A percentile compares a stretch with the other conserved stretches of the same genome.
Evolutionary conservation across 805 yeast genomes (phyloP).

Genomic region (Saturnispora sekii): DNA sequence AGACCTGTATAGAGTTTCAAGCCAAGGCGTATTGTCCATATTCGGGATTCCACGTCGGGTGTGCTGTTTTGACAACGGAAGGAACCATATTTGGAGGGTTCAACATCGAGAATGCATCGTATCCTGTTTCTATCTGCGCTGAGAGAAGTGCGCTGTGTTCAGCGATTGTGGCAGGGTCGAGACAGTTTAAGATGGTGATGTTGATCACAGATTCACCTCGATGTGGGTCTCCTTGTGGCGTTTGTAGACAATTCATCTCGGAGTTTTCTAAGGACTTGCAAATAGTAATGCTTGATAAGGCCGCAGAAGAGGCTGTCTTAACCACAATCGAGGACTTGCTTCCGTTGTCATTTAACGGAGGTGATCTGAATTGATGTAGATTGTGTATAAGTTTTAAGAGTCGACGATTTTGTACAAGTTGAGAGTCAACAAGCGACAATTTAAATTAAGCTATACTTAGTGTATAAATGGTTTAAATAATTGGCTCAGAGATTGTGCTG

Average conservation of each 20-base stretch:
- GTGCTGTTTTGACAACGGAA: constrained; percentile 47
- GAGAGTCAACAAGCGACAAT: too few relatives aligned
- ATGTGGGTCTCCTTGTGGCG: constrained; percentile 83
- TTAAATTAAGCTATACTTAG: too few relatives aligned
- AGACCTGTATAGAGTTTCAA: constrained; percentile 14
- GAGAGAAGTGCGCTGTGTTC: constrained; percentile 57
- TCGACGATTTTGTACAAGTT: too few relatives aligned
- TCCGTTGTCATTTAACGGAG: constrained; percentile 87
- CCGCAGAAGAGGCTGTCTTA: constrained; percentile 37
- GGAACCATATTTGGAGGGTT: constrained; percentile 59
- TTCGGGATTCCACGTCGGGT: constrained; percentile 78
- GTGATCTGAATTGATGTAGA: constrained; percentile 30
- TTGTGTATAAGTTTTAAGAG: too few relatives aligned
- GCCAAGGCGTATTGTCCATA: constrained; percentile 57
- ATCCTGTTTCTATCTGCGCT: constrained; percentile 70
- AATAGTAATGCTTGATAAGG: constrained; percentile 56
- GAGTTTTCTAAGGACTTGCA: constrained; percentile 61
- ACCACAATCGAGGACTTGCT: constrained; percentile 53
- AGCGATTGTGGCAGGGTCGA: constrained; percentile 38
- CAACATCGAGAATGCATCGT: constrained; percentile 89
- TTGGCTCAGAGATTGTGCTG: background rate
- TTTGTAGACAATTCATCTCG: constrained; percentile 82
- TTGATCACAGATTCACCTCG: constrained; percentile 51
- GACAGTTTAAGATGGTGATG: constrained; percentile 48
- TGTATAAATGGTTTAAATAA: too few relatives aligned